Evolutionary conservation across 371 early-diverging fungal genomes (phyloP).

Genomic region (Mortierella sp.): DNA sequence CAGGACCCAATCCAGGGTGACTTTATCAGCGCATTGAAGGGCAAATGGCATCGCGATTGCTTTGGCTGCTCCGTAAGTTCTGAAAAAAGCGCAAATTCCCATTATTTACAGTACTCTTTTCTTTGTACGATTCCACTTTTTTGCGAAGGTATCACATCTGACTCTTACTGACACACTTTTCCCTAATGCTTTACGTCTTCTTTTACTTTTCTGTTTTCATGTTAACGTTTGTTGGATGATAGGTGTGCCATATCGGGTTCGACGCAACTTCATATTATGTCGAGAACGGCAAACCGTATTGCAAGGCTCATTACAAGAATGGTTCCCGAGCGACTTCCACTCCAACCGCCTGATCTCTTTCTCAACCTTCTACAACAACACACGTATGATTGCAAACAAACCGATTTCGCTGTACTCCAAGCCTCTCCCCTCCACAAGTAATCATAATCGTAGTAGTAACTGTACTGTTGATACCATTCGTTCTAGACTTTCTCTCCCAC

Average conservation of each 20-base stretch:
- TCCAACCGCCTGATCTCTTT: neutral
- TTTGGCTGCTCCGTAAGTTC: constrained; percentile 77
- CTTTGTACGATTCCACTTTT: neutral
- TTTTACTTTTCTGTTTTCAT: neutral
- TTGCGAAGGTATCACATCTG: neutral
- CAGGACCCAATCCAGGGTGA: constrained; percentile 71
- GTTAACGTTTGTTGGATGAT: neutral
- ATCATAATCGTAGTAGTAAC: neutral
- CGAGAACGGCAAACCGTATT: constrained; percentile 70
- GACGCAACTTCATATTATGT: constrained; percentile 63
- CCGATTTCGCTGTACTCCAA: neutral
- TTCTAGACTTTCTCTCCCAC: neutral
- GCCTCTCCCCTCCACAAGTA: neutral
- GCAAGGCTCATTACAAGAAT: constrained; percentile 70
- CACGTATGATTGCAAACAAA: neutral
- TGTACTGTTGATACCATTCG: neutral
- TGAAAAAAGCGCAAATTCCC: too few relatives aligned
- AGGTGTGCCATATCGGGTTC: constrained; percentile 72
- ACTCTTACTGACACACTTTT: neutral
- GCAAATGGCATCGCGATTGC: constrained; percentile 80
- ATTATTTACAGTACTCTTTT: neutral
- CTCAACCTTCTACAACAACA: neutral
- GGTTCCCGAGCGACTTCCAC: constrained; percentile 10
- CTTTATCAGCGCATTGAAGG: constrained; percentile 70
- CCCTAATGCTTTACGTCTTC: too few relatives aligned